These are phyloP conservation scores for Candida wancherniae DNA, from an alignment of 805 yeast genomes.

Conservation along the genomic window DNA sequence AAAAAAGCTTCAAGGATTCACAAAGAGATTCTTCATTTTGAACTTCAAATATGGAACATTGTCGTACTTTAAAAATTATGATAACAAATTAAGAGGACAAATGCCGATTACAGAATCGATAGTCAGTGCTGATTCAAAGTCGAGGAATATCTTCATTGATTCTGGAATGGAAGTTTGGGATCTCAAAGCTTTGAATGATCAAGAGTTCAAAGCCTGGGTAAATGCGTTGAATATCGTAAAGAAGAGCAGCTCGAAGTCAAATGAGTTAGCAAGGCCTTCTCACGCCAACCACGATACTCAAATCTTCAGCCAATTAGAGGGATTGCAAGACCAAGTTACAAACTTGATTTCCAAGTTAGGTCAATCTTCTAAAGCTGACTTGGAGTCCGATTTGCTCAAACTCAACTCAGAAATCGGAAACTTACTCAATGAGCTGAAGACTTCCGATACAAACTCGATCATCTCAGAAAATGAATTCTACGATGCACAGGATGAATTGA, in stretches of 20 bases:
- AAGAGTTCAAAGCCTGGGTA: slow-evolving; percentile 79
- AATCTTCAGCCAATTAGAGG: slow-evolving; percentile 1
- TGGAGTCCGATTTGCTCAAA: slow-evolving; percentile 2
- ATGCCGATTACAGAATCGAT: slow-evolving; percentile 82
- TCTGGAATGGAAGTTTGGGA: slow-evolving; percentile 96
- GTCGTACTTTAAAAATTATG: slow-evolving; percentile 73
- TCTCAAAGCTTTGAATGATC: slow-evolving; percentile 58
- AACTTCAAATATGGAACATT: slow-evolving; percentile 79
- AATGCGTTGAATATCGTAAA: slow-evolving; percentile 63
- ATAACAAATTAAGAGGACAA: slow-evolving; percentile 78
- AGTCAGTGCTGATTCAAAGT: slow-evolving; percentile 70
- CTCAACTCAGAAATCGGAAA: slow-evolving; percentile 1
- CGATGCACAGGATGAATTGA: slow-evolving; percentile 68
- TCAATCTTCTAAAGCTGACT: slow-evolving; percentile 1
- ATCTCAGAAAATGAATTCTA: slow-evolving; percentile 31
- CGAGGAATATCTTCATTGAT: slow-evolving; percentile 72
- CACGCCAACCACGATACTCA: not conserved
- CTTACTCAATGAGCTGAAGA: slow-evolving; percentile 4
- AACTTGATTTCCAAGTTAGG: not conserved
- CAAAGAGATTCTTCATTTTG: slow-evolving; percentile 76
- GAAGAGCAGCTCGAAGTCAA: slow-evolving; percentile 16
- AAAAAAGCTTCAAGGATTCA: slow-evolving; percentile 80
- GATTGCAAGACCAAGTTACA: slow-evolving; percentile 5
- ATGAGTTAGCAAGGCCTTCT: too few relatives aligned
- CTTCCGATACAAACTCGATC: slow-evolving; percentile 24